Base-by-base conservation (phyloP, 2,329 filamentous ascomycete species). In the Aspergillus sp. region DNA sequence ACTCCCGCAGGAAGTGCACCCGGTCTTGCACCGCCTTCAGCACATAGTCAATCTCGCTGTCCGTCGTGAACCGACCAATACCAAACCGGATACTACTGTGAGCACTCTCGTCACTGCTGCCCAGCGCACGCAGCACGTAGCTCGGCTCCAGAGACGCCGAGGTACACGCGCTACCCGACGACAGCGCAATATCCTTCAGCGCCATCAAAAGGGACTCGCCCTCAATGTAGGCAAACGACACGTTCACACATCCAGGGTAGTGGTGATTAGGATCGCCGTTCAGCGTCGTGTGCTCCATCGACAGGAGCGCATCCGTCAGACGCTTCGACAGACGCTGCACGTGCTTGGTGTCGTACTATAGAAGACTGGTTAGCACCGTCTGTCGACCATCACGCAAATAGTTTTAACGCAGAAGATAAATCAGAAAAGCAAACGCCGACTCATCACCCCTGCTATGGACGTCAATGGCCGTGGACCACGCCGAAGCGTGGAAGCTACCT, bases 121-220 rank as follows among this genome's bases (percentile, higher is more conserved):
- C 94, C 16, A 99, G 81, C 4, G 94, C 94, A 52, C 94, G 87
- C 25, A 99, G 82, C 44, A 99, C 94, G 71, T 99, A 99, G 71
- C 90, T 96, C 14, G 94, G 94, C 73, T 99, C 94, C 31, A 99
- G 79, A 1, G 94, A 99, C 0, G 94, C 94, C 4, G 93, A 97
- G 2, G 94, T 99, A 76, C 94, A 99, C 5, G 94, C 94, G 67
- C 91, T 97, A 52, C 94, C 94, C 0, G 94, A 99, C 5, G 93
- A 97, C 32, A 99, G 79, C 0, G 94, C 94, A 73, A 99, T 97
- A 63, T 99, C 94, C 76, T 99, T 99, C 43, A 99, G 78, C 0
- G 94, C 94, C 94, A 99, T 99, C 58, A 99, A 82, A 1, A 99
- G 86, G 2, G 94, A 97, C 75, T 99, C 94, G 61, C 94, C 94